Conservation (phyloP, 768 basidiomycete genomes). For the Mycena rebaudengoi region DNA sequence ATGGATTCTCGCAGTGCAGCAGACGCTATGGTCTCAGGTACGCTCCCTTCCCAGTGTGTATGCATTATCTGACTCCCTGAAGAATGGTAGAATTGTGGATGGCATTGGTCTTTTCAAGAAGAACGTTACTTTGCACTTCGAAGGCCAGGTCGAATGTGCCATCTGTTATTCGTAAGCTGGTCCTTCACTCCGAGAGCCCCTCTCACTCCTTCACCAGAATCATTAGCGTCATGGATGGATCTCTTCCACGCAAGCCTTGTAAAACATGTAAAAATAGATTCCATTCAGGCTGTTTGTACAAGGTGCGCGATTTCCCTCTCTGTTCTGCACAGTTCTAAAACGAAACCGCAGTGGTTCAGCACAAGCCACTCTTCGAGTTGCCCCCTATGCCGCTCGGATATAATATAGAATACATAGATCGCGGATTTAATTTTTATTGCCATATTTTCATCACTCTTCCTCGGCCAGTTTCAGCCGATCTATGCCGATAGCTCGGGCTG, state of each 20-base stretch:
- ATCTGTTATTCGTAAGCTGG: slow-evolving; percentile 89
- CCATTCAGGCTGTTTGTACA: slow-evolving; percentile 92
- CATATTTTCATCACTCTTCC: too few species aligned
- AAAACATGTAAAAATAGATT: slow-evolving; percentile 95
- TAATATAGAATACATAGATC: slow-evolving; percentile 52
- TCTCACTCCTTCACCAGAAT: slow-evolving; percentile 59
- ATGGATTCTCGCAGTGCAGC: slow-evolving; percentile 93
- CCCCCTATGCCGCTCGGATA: slow-evolving; percentile 89
- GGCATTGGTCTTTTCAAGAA: slow-evolving; percentile 91
- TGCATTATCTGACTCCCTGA: background rate
- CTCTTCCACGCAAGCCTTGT: slow-evolving; percentile 89
- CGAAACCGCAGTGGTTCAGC: slow-evolving; percentile 78
- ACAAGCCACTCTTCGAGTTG: slow-evolving; percentile 90
- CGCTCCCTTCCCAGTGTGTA: slow-evolving; percentile 32
- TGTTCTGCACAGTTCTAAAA: background rate
- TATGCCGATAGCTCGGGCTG: too few species aligned
- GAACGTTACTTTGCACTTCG: slow-evolving; percentile 92
- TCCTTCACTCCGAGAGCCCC: background rate
- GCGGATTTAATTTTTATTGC: background rate
- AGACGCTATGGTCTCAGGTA: slow-evolving; percentile 89
- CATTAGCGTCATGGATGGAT: slow-evolving; percentile 89
- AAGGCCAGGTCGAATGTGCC: slow-evolving; percentile 95
- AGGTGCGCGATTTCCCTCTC: slow-evolving; percentile 53
- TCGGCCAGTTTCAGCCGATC: too few species aligned
- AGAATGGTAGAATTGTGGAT: slow-evolving; percentile 93